Conservation (phyloP, 257 asterid genomes). For the Plectranthus barbatus region DNA sequence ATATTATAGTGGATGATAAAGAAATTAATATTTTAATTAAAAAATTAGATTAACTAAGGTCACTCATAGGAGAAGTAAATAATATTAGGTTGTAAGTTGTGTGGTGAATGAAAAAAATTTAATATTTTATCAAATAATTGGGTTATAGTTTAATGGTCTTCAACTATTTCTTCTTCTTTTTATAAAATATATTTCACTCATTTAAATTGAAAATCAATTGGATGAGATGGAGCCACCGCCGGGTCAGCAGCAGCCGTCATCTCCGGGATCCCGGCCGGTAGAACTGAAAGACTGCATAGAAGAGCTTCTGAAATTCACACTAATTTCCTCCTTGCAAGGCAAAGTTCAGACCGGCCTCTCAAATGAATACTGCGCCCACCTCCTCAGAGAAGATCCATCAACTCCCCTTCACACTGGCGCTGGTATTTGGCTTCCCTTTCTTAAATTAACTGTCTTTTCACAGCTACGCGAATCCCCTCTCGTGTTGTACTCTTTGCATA, state of each 20-base stretch:
- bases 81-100: no score
- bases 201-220: no score
- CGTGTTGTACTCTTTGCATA: slow-evolving; percentile 5
- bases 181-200: no score
- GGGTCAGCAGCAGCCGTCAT: slow-evolving; percentile 20
- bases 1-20: no score
- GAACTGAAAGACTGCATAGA: slow-evolving; percentile 47
- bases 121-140: no score
- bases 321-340: slow-evolving; percentile 33
- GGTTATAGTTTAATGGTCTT: no score
- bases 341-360: slow-evolving; percentile 50
- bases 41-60: no score
- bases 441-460: not conserved
- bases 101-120: no score
- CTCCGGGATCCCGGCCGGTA: slow-evolving; percentile 38
- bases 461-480: not conserved
- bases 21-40: no score
- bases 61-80: no score
- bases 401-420: not conserved
- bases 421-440: slow-evolving; percentile 12
- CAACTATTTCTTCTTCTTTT: no score
- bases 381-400: slow-evolving; percentile 43
- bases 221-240: not conserved
- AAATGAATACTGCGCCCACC: slow-evolving; percentile 44
- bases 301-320: slow-evolving; percentile 47